These are phyloP conservation scores for Syzygium jambos DNA, from an alignment of 345 rosid species.

Conservation along the genomic window DNA sequence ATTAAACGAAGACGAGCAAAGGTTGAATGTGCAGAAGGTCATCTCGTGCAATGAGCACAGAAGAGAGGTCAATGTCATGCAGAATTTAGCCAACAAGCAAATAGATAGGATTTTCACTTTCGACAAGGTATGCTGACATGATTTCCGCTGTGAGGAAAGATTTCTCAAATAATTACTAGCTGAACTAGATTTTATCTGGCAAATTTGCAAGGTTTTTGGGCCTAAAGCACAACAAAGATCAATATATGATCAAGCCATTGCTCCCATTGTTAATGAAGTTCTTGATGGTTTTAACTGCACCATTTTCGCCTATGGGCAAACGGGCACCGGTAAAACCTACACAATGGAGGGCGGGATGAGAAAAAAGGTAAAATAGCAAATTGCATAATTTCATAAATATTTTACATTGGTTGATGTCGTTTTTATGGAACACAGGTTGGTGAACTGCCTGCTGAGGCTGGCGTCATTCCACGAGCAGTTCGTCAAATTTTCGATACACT, in stretches of 20 bases:
- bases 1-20: conserved; percentile 72
- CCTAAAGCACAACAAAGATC: conserved; percentile 89
- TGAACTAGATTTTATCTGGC: background rate
- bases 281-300: conserved; percentile 94
- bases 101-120: conserved; percentile 72
- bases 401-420: background rate
- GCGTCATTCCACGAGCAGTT: conserved; percentile 91
- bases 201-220: conserved; percentile 64
- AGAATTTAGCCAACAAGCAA: conserved; percentile 69
- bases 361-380: conserved; percentile 44
- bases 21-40: conserved; percentile 42
- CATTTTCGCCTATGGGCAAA: conserved; percentile 93
- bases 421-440: conserved; percentile 45
- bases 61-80: conserved; percentile 73
- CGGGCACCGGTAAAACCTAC: conserved; percentile 83
- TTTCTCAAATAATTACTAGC: background rate
- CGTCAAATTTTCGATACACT: conserved; percentile 74
- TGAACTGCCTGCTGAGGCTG: conserved; percentile 87
- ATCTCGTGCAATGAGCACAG: conserved; percentile 65
- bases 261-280: conserved; percentile 82
- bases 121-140: conserved; percentile 48
- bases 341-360: conserved; percentile 97
- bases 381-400: background rate
- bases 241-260: conserved; percentile 85
- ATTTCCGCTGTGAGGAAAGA: background rate